These are phyloP conservation scores for Schizophyllum amplum DNA, from an alignment of 1,284 basidiomycete genomes.

Conservation along the genomic window DNA sequence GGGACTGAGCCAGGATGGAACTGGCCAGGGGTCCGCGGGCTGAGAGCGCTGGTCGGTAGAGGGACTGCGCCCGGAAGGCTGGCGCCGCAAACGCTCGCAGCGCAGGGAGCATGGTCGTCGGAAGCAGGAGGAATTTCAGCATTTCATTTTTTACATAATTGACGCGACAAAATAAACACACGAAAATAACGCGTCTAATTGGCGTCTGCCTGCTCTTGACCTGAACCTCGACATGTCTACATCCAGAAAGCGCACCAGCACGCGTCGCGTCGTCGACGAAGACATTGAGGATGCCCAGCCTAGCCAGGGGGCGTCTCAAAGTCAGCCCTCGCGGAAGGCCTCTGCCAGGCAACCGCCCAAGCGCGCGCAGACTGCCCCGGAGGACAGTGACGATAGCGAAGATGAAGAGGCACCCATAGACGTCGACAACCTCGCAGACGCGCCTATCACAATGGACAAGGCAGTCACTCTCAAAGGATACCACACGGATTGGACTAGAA, in stretches of 20 bases:
- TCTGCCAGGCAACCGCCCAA: conserved; percentile 27
- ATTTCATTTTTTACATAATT: not conserved
- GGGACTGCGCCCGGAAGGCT: not conserved
- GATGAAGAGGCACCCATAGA: conserved; percentile 43
- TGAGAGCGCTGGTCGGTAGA: not conserved
- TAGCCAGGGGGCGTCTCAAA: conserved; percentile 18
- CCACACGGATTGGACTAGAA: conserved; percentile 49
- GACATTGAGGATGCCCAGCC: conserved; percentile 35
- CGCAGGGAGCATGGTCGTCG: conserved; percentile 35
- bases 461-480: conserved; percentile 45
- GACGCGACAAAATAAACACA: conserved; percentile 17
- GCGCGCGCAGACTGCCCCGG: conserved; percentile 16
- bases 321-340: conserved; percentile 38
- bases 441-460: conserved; percentile 47
- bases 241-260: conserved; percentile 32
- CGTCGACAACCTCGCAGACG: conserved; percentile 48
- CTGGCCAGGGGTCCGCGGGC: conserved; percentile 6
- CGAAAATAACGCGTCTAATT: conserved; percentile 29
- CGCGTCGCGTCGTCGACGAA: conserved; percentile 46
- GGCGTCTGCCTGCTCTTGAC: conserved; percentile 16
- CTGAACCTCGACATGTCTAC: conserved; percentile 29
- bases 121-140: conserved; percentile 16
- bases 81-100: conserved; percentile 17
- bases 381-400: conserved; percentile 33
- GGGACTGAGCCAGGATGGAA: conserved; percentile 21